Evolutionary conservation across 805 yeast species (phyloP).

Genomic region (Wickerhamomyces subpelliculosus): DNA sequence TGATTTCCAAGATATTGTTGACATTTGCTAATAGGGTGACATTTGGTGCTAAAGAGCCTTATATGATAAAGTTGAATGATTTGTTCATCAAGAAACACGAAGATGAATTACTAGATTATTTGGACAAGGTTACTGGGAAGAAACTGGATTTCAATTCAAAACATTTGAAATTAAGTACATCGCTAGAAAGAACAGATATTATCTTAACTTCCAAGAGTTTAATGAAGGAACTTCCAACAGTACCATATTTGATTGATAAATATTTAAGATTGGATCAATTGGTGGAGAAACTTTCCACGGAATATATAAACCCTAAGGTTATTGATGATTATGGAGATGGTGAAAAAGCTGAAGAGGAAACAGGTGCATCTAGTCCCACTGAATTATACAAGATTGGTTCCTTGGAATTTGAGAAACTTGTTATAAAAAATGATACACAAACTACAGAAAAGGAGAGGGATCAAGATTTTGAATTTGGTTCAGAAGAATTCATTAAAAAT

Average conservation of each 20-base stretch:
- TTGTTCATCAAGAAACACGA: conserved; percentile 52
- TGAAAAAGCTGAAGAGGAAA: conserved; percentile 1
- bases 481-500: conserved; percentile 52
- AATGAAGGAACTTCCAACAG: conserved; percentile 55
- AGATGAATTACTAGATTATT: conserved; percentile 56
- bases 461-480: conserved; percentile 43
- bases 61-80: conserved; percentile 59
- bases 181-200: conserved; percentile 47
- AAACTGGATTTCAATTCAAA: conserved; percentile 60
- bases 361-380: conserved; percentile 4
- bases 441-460: conserved; percentile 5
- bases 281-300: conserved; percentile 35
- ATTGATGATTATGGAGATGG: conserved; percentile 16
- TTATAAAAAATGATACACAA: conserved; percentile 24
- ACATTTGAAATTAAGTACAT: conserved; percentile 47
- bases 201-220: conserved; percentile 45
- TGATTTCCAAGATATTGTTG: conserved; percentile 73
- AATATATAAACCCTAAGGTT: conserved; percentile 2
- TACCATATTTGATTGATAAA: conserved; percentile 64
- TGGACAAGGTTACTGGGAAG: conserved; percentile 64
- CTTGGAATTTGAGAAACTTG: conserved; percentile 27
- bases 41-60: conserved; percentile 82
- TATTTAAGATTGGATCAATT: conserved; percentile 54
- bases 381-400: conserved; percentile 24
- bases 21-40: conserved; percentile 70